Evolutionary conservation across 768 basidiomycete genomes (phyloP), one percentile per base, ranked within the genome.

Genomic region (Candolleomyces eurysporus): DNA sequence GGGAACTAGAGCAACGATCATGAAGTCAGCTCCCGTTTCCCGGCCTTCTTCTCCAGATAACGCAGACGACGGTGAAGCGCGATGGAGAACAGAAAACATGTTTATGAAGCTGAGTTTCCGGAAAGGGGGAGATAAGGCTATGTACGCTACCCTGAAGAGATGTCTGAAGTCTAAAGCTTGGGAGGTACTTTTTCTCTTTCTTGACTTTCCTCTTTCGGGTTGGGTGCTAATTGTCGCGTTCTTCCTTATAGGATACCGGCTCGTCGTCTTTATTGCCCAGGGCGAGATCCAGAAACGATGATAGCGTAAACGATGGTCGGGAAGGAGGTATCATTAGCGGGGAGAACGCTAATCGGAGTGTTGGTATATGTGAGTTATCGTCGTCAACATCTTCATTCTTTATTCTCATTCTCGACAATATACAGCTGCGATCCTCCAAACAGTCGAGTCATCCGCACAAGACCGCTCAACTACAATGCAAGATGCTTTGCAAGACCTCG

Each of bases 41-140:
- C 82, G 90, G 26, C 84, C 89, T 2, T 71, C 77, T 8, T 87
- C 90, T 0, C 82, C 82, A 7, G 36, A 36, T 0, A 77, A 76
- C 45, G 69, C 72, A 42, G 74, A 76, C 19, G 75, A 78, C 45
- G 72, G 75, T 43, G 72, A 74, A 22, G 70, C 75, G 26, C 26
- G 26, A 26, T 26, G 10, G 67, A 68, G 6, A 69, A 76, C n/a
- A 45, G 46, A 11, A 43, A 45, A 67, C 4, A 73, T 78, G 32
- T 78, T 88, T 60, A 83, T 97, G 52, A 90, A 91, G 65, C 71
- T 99, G 59, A 95, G 92, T 73, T 98, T 99, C 72, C 82, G 96
- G 48, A 92, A 87, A 70, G 94, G 96, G 3, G 96, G 96, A 0
- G 94, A 91, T 70, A 90, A 90, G 72, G 66, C 82, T 1, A 90